Conservation (phyloP, 2,329 filamentous ascomycete species). For the Thermothelomyces thermophilus region DNA sequence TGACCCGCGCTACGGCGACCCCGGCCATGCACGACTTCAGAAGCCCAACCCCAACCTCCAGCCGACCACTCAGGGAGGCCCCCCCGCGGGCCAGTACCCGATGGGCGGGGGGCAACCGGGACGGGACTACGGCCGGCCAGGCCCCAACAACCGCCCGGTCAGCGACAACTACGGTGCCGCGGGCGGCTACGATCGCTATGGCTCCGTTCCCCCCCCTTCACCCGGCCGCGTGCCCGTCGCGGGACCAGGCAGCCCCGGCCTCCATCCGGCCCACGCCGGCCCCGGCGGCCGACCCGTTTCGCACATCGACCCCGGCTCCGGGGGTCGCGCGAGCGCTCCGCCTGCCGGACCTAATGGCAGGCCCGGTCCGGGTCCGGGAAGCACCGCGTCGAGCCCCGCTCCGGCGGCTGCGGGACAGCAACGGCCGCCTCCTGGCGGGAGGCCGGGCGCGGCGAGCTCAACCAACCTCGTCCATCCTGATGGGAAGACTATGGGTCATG, state of each 20-base stretch:
- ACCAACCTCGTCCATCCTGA: conserved; percentile 24
- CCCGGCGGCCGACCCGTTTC: conserved; percentile 26
- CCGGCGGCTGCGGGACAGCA: not conserved
- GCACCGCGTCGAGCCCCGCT: conserved; percentile 5
- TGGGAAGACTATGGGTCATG: conserved; percentile 52
- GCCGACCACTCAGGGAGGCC: conserved; percentile 18
- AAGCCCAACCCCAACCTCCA: conserved; percentile 31
- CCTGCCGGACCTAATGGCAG: conserved; percentile 5
- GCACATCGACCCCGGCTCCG: conserved; percentile 10
- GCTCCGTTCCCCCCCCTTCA: conserved; percentile 22
- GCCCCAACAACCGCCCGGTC: conserved; percentile 26
- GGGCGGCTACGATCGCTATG: conserved; percentile 21
- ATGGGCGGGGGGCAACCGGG: conserved; percentile 15
- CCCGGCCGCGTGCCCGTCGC: conserved; percentile 16
- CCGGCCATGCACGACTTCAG: conserved; percentile 33
- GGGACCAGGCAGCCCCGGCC: conserved; percentile 23
- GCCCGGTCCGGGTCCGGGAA: conserved; percentile 9
- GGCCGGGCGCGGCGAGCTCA: conserved; percentile 20
- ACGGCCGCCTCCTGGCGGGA: not conserved
- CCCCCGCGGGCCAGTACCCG: conserved; percentile 28
- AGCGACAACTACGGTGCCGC: conserved; percentile 26
- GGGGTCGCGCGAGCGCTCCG: conserved; percentile 16
- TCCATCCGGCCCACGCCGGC: conserved; percentile 18
- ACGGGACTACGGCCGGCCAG: conserved; percentile 34
- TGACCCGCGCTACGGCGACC: conserved; percentile 25